Base-by-base conservation (phyloP, 345 rosid genomes). In the Laguncularia racemosa region DNA sequence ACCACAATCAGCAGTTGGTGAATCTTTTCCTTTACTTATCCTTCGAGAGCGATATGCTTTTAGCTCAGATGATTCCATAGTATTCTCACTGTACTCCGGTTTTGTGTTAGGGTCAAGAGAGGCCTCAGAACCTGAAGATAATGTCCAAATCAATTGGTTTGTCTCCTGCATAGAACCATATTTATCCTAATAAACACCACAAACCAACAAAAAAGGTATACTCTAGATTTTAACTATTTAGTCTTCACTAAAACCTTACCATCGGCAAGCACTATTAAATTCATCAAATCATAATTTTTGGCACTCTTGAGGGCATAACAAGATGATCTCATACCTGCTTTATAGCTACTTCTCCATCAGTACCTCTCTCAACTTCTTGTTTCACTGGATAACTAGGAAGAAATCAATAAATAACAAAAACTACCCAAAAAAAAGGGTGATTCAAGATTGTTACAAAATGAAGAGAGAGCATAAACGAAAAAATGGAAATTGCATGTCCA, bases 101-200 rank as follows among this genome's bases (percentile, higher is more conserved):
- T 6, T 17, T 14, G 55, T 60, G 57, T 57, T 58, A 74, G 59
- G 62, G 40, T 60, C 67, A 47, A 73, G 81, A 67, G 66, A 68
- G 57, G 84, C 74, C 73, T 92, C 99, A 28, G 95, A 81, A 77
- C 85, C 99, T 46, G 90, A 89, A 57, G 96, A 83, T 53, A 85
- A 44, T 47, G 72, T 53, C 75, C 19, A 83, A 46, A 82, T 56
- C 55, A 75, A 68, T 77, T 53, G 70, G 55, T 73, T 58, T 20
- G 48, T 50, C 56, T 63, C 76, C 93, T 85, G 75, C 58, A 71
- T 59, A 69, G 72, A 48, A 53, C 53, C 20, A 54, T 17, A 43
- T 47, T 56, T 14, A 44, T 44, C 47, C 66, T 57, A 73, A 66
- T 48, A 68, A 58, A 45, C 50, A 20, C 57, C 17, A 10, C 20